Evolutionary conservation across 177 flowering plant genomes (phyloP), one percentile per base, ranked within the genome.

Genomic region (Tripterygium wilfordii): DNA sequence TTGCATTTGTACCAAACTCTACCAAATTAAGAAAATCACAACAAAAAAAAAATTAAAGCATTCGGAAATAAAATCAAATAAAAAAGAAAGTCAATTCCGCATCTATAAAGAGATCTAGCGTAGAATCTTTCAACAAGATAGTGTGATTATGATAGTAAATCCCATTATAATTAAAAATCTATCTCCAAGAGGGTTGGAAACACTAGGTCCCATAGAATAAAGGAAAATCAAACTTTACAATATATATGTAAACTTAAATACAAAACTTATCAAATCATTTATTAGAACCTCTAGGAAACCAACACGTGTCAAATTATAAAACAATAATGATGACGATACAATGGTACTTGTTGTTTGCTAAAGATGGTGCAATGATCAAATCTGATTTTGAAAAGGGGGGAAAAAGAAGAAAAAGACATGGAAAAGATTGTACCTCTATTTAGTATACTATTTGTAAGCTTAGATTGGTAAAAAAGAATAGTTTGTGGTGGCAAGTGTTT

Each of bases 351-450:
- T 52, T n/a, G 63, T 49, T 48, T 10, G 51, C 44, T 66, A 61
- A 57, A 66, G 66, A 62, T 39, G 57, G 63, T 52, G 57, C 63
- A 57, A 32, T 16, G 55, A 41, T 51, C 41, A 26, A 66, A 48
- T 48, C 48, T 44, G 56, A 24, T 51, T 36, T 20, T 32, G 37
- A 26, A 47, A 52, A 53, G 32, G 44, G 46, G 17, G 36, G 41
- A 12, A 19, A 45, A 50, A 40, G 20, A 14, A 42, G 32, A 42
- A 20, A 48, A 21, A 6, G 29, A 49, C 27, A 20, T 20, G 18
- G 24, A 19, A 35, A 51, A 45, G 61, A 24, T 28, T 14, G 51
- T 40, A 49, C 33, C 66, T 49, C 48, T 48, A 60, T 51, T 46
- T 60, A 36, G 65, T 24, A 56, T 51, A 30, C 54, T 30, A 47